Percentiles rank a stretch among this genome's conserved stretches.
Evolutionary conservation across 441 rosid species (phyloP).

Genomic region (Geranium incanum): DNA sequence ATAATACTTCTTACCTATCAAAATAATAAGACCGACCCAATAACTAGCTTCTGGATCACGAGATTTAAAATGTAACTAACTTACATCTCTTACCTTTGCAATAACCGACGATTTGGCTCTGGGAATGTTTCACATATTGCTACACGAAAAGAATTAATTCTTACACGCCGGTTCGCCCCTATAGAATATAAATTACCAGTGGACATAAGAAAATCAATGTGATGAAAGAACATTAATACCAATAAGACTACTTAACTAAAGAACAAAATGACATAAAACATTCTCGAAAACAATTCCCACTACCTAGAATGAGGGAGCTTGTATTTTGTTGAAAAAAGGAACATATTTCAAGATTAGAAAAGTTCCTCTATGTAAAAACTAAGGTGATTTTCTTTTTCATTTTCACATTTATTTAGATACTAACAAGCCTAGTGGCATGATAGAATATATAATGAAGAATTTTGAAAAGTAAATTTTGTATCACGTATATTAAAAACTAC

Average conservation of each 20-base stretch:
- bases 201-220: constrained; percentile 15
- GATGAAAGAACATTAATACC: constrained; percentile 19
- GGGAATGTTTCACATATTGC: constrained; percentile 95
- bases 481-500: not conserved
- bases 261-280: too few relatives aligned
- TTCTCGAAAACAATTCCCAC: too few relatives aligned
- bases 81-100: constrained; percentile 62
- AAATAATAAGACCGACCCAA: not conserved
- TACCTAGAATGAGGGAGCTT: too few relatives aligned
- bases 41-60: not conserved
- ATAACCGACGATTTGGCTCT: constrained; percentile 95
- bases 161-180: constrained; percentile 62
- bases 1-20: not conserved
- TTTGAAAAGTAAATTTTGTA: not conserved
- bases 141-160: constrained; percentile 75
- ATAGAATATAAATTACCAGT: constrained; percentile 19
- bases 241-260: not conserved
- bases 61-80: not conserved
- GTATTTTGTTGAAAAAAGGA: too few relatives aligned
- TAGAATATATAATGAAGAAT: not conserved
- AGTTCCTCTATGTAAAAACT: too few relatives aligned
- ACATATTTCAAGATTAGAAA: not conserved
- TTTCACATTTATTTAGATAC: not conserved
- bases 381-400: not conserved
- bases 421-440: not conserved